phyloP scores from a whole-genome alignment of 2,329 filamentous ascomycete species.

The Geosmithia flava region DNA sequence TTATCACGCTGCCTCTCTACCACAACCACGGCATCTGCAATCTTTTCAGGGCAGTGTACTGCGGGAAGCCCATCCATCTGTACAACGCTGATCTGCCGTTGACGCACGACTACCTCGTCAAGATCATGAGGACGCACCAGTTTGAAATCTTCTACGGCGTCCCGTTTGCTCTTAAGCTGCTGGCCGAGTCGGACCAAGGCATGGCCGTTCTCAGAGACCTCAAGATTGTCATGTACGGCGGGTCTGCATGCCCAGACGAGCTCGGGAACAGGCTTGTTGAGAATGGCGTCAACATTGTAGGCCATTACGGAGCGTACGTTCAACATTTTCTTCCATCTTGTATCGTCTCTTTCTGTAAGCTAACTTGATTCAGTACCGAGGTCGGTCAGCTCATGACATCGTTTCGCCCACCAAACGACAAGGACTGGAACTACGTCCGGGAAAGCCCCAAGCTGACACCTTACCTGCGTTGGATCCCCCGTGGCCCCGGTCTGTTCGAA shows the following conservation, averaged over 20 bases:
- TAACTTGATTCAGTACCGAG: constrained; percentile 10
- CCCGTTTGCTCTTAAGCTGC: constrained; percentile 49
- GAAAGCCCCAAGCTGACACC: constrained; percentile 2
- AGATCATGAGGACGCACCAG: background rate
- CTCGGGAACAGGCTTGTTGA: constrained; percentile 38
- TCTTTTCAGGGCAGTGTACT: constrained; percentile 37
- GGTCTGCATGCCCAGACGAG: constrained; percentile 43
- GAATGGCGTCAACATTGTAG: constrained; percentile 38
- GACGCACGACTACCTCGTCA: constrained; percentile 30
- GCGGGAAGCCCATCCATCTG: constrained; percentile 6
- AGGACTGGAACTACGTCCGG: constrained; percentile 16
- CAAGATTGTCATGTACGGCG: constrained; percentile 42
- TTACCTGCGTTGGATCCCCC: constrained; percentile 6
- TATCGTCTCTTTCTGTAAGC: constrained; percentile 8
- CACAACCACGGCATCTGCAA: constrained; percentile 46
- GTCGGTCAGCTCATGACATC: constrained; percentile 14
- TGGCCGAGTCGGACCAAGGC: constrained; percentile 44
- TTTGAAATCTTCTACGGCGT: constrained; percentile 45
- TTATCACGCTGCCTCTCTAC: constrained; percentile 44
- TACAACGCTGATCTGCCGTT: constrained; percentile 43
- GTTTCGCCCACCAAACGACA: constrained; percentile 10
- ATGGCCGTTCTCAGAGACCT: constrained; percentile 28
- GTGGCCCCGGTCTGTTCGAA: constrained; percentile 20
- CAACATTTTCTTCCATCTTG: background rate
- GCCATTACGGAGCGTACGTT: constrained; percentile 34